These are phyloP conservation scores for Eucalyptus sp. DNA, from an alignment of 345 rosid species.

Conservation along the genomic window DNA sequence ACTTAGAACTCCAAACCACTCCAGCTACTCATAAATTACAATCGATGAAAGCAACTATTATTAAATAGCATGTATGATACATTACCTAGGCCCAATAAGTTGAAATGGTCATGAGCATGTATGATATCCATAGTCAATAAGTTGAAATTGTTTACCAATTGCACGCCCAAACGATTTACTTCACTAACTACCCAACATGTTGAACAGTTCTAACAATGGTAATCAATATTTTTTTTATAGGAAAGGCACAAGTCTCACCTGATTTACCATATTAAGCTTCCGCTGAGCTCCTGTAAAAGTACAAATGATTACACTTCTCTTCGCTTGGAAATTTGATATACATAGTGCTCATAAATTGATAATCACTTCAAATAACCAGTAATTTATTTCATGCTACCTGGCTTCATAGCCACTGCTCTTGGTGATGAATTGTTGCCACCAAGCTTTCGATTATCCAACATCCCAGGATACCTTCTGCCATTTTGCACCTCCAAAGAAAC, in stretches of 20 bases:
- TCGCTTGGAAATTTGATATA: background rate
- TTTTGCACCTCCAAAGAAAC: constrained; percentile 30
- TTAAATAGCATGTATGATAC: background rate
- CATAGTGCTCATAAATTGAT: background rate
- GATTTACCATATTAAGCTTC: constrained; percentile 39
- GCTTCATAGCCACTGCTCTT: constrained; percentile 28
- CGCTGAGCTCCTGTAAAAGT: constrained; percentile 31
- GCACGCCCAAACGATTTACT: background rate
- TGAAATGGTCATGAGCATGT: background rate
- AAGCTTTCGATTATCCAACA: constrained; percentile 26
- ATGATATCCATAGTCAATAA: background rate
- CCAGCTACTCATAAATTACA: background rate
- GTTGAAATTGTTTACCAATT: background rate
- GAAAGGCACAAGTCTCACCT: constrained; percentile 8
- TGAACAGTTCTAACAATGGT: background rate
- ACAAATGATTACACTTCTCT: background rate
- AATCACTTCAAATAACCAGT: background rate
- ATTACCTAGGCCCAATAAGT: background rate
- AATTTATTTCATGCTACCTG: constrained; percentile 8
- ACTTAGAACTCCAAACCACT: background rate
- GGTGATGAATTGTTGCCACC: constrained; percentile 23
- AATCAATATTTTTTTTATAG: background rate
- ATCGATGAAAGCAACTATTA: background rate
- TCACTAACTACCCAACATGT: background rate
- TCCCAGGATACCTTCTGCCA: constrained; percentile 23